Conservation (phyloP, 1,284 basidiomycete genomes). For the Phellinidium pouzarii region DNA sequence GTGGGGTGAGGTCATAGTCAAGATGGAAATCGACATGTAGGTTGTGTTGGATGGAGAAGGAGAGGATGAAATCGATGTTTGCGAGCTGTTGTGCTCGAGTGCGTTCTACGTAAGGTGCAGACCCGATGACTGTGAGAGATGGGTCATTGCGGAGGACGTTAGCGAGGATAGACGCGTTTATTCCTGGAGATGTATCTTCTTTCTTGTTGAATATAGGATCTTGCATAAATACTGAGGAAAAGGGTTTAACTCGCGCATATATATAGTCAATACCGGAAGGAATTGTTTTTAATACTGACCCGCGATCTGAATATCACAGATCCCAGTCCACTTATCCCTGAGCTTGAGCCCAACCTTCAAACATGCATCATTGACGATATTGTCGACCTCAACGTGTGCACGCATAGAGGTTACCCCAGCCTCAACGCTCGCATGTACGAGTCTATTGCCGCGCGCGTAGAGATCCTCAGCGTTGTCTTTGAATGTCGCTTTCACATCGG, state of each 20-base stretch:
- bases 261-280: neutral
- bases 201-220: slow-evolving; percentile 44
- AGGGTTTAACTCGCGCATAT: neutral
- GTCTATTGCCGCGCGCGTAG: slow-evolving; percentile 41
- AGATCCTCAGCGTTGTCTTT: slow-evolving; percentile 37
- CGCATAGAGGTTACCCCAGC: slow-evolving; percentile 57
- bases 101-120: slow-evolving; percentile 58
- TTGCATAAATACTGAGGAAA: slow-evolving; percentile 51
- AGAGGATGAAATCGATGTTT: slow-evolving; percentile 50
- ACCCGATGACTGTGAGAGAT: slow-evolving; percentile 47
- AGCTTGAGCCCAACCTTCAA: slow-evolving; percentile 44
- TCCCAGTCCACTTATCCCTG: slow-evolving; percentile 35
- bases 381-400: slow-evolving; percentile 61
- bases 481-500: slow-evolving; percentile 44
- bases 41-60: slow-evolving; percentile 34
- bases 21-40: slow-evolving; percentile 58
- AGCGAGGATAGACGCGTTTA: slow-evolving; percentile 39
- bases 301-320: slow-evolving; percentile 51
- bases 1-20: slow-evolving; percentile 53
- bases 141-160: slow-evolving; percentile 26
- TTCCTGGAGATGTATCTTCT: slow-evolving; percentile 31
- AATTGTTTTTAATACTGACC: slow-evolving; percentile 31
- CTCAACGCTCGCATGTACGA: slow-evolving; percentile 50
- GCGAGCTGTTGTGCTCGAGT: slow-evolving; percentile 38
- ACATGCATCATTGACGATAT: slow-evolving; percentile 42